Base-by-base conservation (phyloP, 768 basidiomycete species). In the Daedalea quercina region DNA sequence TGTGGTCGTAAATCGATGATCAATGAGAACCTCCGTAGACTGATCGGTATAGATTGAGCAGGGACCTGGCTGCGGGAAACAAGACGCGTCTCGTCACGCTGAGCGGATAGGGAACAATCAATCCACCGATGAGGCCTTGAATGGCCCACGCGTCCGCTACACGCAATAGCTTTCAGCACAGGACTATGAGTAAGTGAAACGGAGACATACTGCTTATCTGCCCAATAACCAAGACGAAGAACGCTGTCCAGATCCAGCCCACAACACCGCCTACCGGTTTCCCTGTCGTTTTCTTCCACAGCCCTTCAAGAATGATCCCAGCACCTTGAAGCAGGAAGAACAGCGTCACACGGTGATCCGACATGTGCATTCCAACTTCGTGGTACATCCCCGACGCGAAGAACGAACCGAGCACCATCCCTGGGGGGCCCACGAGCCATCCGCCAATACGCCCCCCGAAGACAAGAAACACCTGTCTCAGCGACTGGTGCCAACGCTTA, bases 341-440 rank as follows among this genome's bases (percentile, higher is more conserved):
- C 1, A 80, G 15, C 1, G 78, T 70, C 0, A 80, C 78, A 23
- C 70, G 68, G 57, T 73, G 73, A 58, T 82, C 78, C 72, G 86
- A 81, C 3, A 81, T 65, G 61, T 81, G 83, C 62, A 84, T 82
- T 6, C 81, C 70, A 47, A 73, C 74, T 66, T 89, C 88, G 62
- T 92, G 90, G 68, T 76, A 87, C 50, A 90, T 63, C 0, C 87
- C 90, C 2, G 86, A 88, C 11, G 85, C 88, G 6, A 86, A 59
- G 67, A 91, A 92, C 7, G 81, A 76, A 22, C 90, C 89, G 33
- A 89, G 69, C 11, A 91, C 64, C 71, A 84, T 76, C 9, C 87
- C 88, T 1, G 80, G 20, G 35, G 79, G 68, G 1, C 86, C 86
- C 0, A 73, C 79, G 11, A 89, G 51, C 64, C 62, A 58, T 48